Evolutionary conservation across 495 filamentous ascomycete genomes (phyloP).

Genomic region (Aspergillus affinis): DNA sequence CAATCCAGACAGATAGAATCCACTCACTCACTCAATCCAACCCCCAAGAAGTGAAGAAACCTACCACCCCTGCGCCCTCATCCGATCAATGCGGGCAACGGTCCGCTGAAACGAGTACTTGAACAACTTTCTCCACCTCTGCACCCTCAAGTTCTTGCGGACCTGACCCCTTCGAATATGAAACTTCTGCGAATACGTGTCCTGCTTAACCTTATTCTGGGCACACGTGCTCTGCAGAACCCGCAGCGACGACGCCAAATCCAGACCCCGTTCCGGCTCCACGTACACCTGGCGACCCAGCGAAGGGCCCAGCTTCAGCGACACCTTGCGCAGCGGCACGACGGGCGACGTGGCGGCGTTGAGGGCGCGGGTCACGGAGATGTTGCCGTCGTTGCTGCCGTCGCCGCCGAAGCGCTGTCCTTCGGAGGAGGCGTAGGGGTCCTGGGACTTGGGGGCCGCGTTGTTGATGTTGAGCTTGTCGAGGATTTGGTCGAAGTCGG

Average conservation of each 20-base stretch:
- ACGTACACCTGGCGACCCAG: conserved; percentile 43
- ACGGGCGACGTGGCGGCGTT: not conserved
- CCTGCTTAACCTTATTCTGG: conserved; percentile 29
- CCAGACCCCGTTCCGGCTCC: conserved; percentile 35
- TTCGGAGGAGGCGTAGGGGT: not conserved
- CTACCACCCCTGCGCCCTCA: conserved; percentile 50
- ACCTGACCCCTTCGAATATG: conserved; percentile 41
- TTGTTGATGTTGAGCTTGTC: conserved; percentile 33
- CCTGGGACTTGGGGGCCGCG: not conserved
- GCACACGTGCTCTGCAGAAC: conserved; percentile 24
- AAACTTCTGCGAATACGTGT: conserved; percentile 31
- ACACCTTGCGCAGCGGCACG: conserved; percentile 20
- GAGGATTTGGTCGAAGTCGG: conserved; percentile 42
- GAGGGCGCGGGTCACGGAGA: conserved; percentile 1
- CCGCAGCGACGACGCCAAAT: conserved; percentile 33
- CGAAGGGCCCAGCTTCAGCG: conserved; percentile 42
- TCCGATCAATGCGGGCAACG: conserved; percentile 42
- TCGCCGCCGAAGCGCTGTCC: not conserved
- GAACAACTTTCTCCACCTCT: conserved; percentile 45
- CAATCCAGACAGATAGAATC: too few species aligned
- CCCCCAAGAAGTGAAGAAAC: not conserved
- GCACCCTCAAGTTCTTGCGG: conserved; percentile 34
- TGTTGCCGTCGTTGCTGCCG: conserved; percentile 5
- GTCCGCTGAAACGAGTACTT: conserved; percentile 44
- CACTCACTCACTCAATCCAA: not conserved